These are phyloP conservation scores for Albugo candida DNA, from an alignment of 352 stramenopile genomes.

Conservation along the genomic window DNA sequence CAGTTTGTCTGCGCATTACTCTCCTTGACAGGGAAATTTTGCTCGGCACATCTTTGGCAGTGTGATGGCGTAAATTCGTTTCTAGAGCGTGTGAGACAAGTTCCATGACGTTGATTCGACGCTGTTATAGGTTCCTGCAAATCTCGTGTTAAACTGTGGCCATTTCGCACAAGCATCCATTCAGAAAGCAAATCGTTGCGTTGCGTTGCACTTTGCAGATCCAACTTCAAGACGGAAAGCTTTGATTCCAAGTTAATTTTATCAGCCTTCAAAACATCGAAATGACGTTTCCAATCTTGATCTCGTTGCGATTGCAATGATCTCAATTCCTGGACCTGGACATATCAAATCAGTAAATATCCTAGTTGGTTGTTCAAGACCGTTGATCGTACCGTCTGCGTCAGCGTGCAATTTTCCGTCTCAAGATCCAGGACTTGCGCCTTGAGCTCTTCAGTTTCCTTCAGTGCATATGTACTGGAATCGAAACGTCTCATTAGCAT, in stretches of 20 bases:
- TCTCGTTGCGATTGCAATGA: constrained; percentile 35
- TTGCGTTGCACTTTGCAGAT: constrained; percentile 28
- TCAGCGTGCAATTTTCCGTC: constrained; percentile 48
- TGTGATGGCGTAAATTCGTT: background rate
- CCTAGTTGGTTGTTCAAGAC: too few relatives aligned
- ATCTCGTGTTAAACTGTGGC: constrained; percentile 16
- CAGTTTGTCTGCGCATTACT: constrained; percentile 6
- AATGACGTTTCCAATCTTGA: constrained; percentile 35
- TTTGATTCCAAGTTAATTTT: constrained; percentile 22
- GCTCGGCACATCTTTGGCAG: background rate
- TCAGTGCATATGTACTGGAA: constrained; percentile 18
- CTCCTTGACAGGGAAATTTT: background rate
- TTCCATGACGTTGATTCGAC: constrained; percentile 1
- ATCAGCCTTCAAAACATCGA: constrained; percentile 27
- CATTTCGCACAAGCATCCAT: constrained; percentile 59
- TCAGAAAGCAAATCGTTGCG: constrained; percentile 56
- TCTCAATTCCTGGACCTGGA: constrained; percentile 51
- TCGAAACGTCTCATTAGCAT: constrained; percentile 46
- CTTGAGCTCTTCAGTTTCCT: constrained; percentile 46
- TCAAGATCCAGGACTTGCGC: constrained; percentile 32
- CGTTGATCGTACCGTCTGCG: constrained; percentile 14
- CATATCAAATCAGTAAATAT: background rate
- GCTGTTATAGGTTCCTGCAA: background rate
- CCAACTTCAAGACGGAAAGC: constrained; percentile 30
- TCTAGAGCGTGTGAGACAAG: background rate